Base-by-base conservation (phyloP, 1,284 basidiomycete species). In the Puccinia coronata region DNA sequence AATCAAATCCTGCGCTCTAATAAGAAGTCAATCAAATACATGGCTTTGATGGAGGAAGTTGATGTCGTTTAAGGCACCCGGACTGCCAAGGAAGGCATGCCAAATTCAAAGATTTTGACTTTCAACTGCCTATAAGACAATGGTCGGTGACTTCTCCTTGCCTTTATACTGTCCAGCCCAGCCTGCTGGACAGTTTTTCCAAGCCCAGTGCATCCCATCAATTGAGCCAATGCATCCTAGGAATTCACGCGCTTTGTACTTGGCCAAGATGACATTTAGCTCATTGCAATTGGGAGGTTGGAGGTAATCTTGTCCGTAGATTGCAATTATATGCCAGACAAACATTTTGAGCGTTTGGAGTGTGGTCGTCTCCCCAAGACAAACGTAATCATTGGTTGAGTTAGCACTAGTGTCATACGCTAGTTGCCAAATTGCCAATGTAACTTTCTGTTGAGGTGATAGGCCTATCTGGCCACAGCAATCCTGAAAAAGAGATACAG, bases 181-280 rank as follows among this genome's bases (percentile, higher is more conserved):
- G 4, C 51, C 73, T 9, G 36, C 11, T 14, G 57, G 73, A 25
- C 55, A 63, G 73, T 77, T 77, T 14, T 67, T 67, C 75, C 75
- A 63, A 34, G 25, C 43, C 75, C 61, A 77, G 36, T 77, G 61
- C 75, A 59, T 75, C 20, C 73, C 55, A 25, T 59, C 34, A 0
- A 75, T 31, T 0, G 20, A n/a, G 1, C 53, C 61, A 0, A 77
- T 43, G 25, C 28, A 65, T 0, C 75, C 75, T 3, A 36, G 55
- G 28, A 75, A 75, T 8, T 43, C 41, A 16, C 47, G 59, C 2
- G 14, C 31, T 36, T 36, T 20, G 20, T 63, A 36, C 31, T 61
- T 5, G 31, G 25, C 1, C 2, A 63, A 20, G 11, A 63, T 63
- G 2, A 63, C 59, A 23, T 63, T 63, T 0, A 63, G 2, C 39